These are phyloP conservation scores for Ulmus americana DNA, from an alignment of 331 rosid species.

Conservation along the genomic window DNA sequence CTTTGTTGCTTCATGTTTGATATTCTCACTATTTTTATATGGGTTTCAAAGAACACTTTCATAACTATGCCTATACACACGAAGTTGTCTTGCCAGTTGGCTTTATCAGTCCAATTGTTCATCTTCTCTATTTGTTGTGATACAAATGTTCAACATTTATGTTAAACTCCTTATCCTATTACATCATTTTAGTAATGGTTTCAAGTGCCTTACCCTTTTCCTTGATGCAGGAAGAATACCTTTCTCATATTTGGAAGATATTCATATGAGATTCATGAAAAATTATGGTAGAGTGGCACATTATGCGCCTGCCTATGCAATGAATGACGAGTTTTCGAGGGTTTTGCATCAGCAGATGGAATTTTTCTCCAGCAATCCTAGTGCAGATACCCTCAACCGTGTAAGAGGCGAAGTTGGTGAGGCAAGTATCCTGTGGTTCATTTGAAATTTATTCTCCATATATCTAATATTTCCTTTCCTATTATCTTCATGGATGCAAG, in stretches of 20 bases:
- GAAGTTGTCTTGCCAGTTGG: not conserved
- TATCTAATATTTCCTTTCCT: too few relatives aligned
- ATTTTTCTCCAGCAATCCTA: slow-evolving; percentile 75
- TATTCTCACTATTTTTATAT: not conserved
- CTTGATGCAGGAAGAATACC: slow-evolving; percentile 85
- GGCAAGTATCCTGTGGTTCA: slow-evolving; percentile 51
- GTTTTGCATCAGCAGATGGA: slow-evolving; percentile 99
- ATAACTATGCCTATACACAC: not conserved
- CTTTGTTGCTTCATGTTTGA: not conserved
- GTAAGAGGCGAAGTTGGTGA: slow-evolving; percentile 92
- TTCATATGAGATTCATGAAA: slow-evolving; percentile 97
- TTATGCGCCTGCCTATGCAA: slow-evolving; percentile 89
- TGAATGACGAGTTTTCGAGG: slow-evolving; percentile 97
- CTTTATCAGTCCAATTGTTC: not conserved
- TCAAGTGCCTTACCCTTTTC: slow-evolving; percentile 6
- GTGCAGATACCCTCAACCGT: slow-evolving; percentile 80
- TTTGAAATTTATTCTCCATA: not conserved
- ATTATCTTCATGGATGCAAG: not conserved
- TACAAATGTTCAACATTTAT: not conserved
- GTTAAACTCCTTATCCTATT: not conserved
- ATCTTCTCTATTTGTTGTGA: not conserved
- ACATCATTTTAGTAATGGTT: not conserved
- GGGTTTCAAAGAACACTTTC: not conserved
- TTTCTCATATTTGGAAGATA: slow-evolving; percentile 88
- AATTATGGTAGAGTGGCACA: slow-evolving; percentile 83